Conservation (phyloP, 352 stramenopile species). For the Phytophthora quininea region DNA sequence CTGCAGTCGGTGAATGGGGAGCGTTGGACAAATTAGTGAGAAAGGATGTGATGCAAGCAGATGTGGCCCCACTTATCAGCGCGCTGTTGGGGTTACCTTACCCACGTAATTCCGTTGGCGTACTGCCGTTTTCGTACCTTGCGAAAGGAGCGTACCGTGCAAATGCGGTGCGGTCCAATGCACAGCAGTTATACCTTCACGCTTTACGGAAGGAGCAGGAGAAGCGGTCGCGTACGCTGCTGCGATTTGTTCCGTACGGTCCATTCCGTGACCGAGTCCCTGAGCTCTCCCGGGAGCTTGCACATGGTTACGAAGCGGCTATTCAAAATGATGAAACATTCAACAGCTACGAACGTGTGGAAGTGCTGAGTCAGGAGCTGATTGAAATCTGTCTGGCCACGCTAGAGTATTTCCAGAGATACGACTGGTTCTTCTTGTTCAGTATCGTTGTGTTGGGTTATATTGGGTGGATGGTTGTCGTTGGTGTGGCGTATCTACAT, state of each 20-base stretch:
- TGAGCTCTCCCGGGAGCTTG: conserved; percentile 34
- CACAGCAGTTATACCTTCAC: conserved; percentile 71
- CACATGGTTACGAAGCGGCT: conserved; percentile 23
- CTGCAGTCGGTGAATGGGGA: conserved; percentile 51
- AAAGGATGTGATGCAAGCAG: conserved; percentile 86
- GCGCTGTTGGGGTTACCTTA: conserved; percentile 75
- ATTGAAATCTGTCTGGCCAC: conserved; percentile 80
- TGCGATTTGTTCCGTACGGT: conserved; percentile 64
- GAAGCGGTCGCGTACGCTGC: conserved; percentile 60
- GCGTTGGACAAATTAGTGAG: conserved; percentile 50
- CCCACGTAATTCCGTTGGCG: conserved; percentile 83
- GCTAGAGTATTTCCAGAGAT: conserved; percentile 81
- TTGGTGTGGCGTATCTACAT: conserved; percentile 64
- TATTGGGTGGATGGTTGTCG: conserved; percentile 73
- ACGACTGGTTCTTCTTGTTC: conserved; percentile 86
- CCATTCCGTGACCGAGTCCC: conserved; percentile 54
- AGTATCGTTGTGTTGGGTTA: conserved; percentile 80
- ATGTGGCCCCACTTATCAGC: conserved; percentile 80
- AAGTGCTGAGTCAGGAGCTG: conserved; percentile 61
- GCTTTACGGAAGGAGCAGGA: conserved; percentile 70
- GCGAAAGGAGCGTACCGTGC: conserved; percentile 65
- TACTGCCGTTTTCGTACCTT: conserved; percentile 77
- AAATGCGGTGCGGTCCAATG: conserved; percentile 73
- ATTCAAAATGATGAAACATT: conserved; percentile 13
- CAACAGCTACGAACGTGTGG: conserved; percentile 31